Percentiles rank a stretch among this genome's conserved stretches.
Evolutionary conservation across 257 asterid species (phyloP).

Genomic region (Salvia rosmarinus): DNA sequence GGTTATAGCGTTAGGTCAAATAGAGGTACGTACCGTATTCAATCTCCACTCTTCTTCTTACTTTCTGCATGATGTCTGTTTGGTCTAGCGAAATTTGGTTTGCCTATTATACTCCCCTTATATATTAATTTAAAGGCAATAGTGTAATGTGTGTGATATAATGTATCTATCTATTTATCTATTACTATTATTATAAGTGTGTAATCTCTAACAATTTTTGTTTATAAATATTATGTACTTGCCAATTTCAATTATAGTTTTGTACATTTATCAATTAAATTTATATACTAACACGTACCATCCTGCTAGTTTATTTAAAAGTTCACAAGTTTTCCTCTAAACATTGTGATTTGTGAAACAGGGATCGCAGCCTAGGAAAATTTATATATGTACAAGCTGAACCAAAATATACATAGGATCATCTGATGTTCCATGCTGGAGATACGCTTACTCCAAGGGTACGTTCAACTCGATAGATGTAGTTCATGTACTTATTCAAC

Average conservation of each 20-base stretch:
- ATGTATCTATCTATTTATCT: too few species aligned
- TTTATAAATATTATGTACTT: too few species aligned
- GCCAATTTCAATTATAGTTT: too few species aligned
- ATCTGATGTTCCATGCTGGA: conserved; percentile 36
- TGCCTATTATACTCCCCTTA: too few species aligned
- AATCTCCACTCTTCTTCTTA: background rate
- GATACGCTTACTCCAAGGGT: conserved; percentile 41
- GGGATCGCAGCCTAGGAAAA: conserved; percentile 73
- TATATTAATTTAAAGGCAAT: too few species aligned
- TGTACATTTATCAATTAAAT: too few species aligned
- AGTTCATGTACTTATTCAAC: conserved; percentile 43
- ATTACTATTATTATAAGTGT: too few species aligned
- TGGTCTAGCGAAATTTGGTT: background rate
- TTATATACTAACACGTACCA: too few species aligned
- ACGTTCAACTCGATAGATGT: conserved; percentile 43
- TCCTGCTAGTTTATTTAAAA: too few species aligned
- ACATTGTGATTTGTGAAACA: conserved; percentile 39
- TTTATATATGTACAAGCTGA: conserved; percentile 40
- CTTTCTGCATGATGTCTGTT: background rate
- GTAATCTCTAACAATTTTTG: too few species aligned
- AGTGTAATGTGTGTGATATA: too few species aligned
- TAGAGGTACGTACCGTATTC: conserved; percentile 54
- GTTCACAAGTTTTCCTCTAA: background rate
- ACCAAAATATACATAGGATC: conserved; percentile 37
- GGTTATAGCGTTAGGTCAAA: conserved; percentile 58